Conservation (phyloP, 1,284 basidiomycete species). For the Waitea zeae region DNA sequence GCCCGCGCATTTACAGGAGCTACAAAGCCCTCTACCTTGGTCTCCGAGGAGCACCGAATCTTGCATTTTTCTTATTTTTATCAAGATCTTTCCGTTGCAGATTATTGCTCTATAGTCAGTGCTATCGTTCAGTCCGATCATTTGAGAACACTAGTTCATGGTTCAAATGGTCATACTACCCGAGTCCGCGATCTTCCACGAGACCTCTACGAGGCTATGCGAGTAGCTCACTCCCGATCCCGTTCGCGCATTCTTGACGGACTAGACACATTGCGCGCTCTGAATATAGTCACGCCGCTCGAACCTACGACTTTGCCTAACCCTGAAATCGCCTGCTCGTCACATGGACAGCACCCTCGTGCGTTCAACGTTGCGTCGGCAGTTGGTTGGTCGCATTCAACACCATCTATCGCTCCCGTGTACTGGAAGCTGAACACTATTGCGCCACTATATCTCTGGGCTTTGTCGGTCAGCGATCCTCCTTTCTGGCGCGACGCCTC, state of each 20-base stretch:
- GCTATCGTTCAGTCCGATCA: slow-evolving; percentile 31
- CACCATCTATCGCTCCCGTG: slow-evolving; percentile 16
- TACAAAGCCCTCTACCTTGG: slow-evolving; percentile 21
- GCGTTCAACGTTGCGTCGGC: slow-evolving; percentile 26
- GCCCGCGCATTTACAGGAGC: slow-evolving; percentile 27
- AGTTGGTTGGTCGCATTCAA: slow-evolving; percentile 23
- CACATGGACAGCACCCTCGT: slow-evolving; percentile 21
- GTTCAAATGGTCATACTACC: slow-evolving; percentile 25
- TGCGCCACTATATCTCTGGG: slow-evolving; percentile 42
- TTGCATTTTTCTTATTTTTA: slow-evolving; percentile 37
- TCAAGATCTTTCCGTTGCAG: slow-evolving; percentile 36
- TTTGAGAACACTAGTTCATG: slow-evolving; percentile 26
- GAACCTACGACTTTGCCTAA: slow-evolving; percentile 19
- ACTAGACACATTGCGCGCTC: slow-evolving; percentile 32
- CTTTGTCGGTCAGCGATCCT: slow-evolving; percentile 28
- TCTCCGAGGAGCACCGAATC: slow-evolving; percentile 35
- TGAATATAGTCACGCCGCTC: slow-evolving; percentile 40
- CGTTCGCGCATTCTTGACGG: slow-evolving; percentile 41
- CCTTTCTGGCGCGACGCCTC: slow-evolving; percentile 33
- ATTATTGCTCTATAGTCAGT: slow-evolving; percentile 45
- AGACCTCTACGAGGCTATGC: slow-evolving; percentile 27
- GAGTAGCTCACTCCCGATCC: slow-evolving; percentile 35
- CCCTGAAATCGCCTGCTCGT: slow-evolving; percentile 26
- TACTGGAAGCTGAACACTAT: slow-evolving; percentile 43
- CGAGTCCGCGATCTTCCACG: slow-evolving; percentile 31